Evolutionary conservation across 2,329 filamentous ascomycete genomes (phyloP).

Genomic region (Colletotrichum truncatum): DNA sequence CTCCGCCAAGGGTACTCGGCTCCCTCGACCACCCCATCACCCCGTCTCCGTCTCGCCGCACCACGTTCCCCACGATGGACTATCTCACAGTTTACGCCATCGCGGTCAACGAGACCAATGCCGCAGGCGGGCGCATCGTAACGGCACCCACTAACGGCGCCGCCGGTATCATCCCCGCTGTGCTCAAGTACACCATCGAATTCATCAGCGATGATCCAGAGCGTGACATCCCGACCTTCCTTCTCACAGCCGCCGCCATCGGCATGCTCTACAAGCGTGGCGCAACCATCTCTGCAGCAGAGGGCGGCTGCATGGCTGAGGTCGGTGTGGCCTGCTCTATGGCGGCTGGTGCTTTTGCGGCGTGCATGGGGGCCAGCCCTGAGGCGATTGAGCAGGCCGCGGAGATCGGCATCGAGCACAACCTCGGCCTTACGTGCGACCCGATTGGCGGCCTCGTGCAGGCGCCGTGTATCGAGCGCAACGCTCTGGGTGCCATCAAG

Average conservation of each 20-base stretch:
- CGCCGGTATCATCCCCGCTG: conserved; percentile 59
- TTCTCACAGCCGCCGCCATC: conserved; percentile 58
- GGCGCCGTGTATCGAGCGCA: conserved; percentile 61
- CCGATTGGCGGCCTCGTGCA: conserved; percentile 60
- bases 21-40: conserved; percentile 55
- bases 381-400: conserved; percentile 61
- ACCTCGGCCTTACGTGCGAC: conserved; percentile 59
- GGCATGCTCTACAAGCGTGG: conserved; percentile 64
- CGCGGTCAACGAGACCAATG: conserved; percentile 63
- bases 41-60: conserved; percentile 55
- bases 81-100: conserved; percentile 61
- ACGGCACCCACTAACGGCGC: conserved; percentile 62
- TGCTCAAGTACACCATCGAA: conserved; percentile 59
- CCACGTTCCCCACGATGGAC: conserved; percentile 59
- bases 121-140: conserved; percentile 58
- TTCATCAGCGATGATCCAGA: conserved; percentile 60
- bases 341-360: conserved; percentile 60
- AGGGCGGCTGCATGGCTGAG: conserved; percentile 63
- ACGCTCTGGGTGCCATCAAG: conserved; percentile 60
- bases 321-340: conserved; percentile 62
- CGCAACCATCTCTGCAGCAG: conserved; percentile 60
- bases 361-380: conserved; percentile 60
- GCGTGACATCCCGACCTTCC: conserved; percentile 57
- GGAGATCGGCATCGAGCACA: conserved; percentile 63
- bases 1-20: conserved; percentile 53